Evolutionary conservation across 768 basidiomycete species (phyloP).

Genomic region (Trametes cinnabarina): DNA sequence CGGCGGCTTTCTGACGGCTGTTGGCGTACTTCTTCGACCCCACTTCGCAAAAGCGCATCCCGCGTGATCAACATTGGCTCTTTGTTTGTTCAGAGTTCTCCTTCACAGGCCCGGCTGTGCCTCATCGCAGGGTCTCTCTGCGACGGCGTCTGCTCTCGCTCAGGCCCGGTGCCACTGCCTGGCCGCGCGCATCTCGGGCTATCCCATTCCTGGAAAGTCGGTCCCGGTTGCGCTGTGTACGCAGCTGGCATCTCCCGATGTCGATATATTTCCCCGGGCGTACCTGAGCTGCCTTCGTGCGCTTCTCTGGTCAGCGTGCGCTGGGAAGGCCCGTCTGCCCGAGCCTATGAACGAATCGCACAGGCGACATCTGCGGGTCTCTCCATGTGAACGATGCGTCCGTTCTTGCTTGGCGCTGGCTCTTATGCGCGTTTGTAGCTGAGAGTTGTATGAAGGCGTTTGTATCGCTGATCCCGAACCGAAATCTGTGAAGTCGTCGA

Average conservation of each 20-base stretch:
- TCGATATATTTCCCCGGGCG: slow-evolving; percentile 15
- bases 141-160: background rate
- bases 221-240: background rate
- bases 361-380: no score
- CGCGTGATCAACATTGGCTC: background rate
- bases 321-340: background rate
- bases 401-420: no score
- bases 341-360: no score
- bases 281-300: slow-evolving; percentile 4
- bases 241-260: background rate
- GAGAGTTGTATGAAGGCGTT: no score
- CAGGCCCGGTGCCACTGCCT: slow-evolving; percentile 6
- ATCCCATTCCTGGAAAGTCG: slow-evolving; percentile 8
- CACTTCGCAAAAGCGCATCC: background rate
- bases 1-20: background rate
- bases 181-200: slow-evolving; percentile 8
- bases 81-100: background rate
- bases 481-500: no score
- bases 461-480: no score
- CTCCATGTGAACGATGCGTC: no score
- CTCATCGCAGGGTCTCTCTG: background rate
- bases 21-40: background rate
- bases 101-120: background rate
- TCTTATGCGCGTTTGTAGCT: no score
- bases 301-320: background rate